These are phyloP conservation scores for Colletotrichum australisinense DNA, from an alignment of 2,329 filamentous ascomycete species.

Conservation along the genomic window DNA sequence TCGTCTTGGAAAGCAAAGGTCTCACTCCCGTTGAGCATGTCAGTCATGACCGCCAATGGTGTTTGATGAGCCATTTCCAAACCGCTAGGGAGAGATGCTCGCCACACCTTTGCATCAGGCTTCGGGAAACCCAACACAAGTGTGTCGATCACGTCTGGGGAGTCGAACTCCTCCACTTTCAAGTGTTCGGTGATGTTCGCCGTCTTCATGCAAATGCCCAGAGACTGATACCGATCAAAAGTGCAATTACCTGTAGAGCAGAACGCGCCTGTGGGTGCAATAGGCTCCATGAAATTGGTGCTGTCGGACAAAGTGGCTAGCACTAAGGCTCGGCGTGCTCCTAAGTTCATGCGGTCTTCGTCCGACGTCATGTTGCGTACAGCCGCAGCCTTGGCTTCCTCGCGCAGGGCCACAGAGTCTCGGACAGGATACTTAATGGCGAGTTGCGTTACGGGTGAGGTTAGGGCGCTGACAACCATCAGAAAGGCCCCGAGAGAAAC, in stretches of 20 bases:
- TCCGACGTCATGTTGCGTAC: neutral
- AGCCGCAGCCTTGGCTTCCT: neutral
- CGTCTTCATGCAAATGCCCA: conserved; percentile 11
- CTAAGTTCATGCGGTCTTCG: neutral
- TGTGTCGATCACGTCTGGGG: neutral
- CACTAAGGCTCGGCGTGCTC: neutral
- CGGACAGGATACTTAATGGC: conserved; percentile 25
- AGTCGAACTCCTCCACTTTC: neutral
- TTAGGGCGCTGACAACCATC: conserved; percentile 12
- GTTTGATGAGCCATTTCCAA: neutral
- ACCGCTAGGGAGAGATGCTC: conserved; percentile 12
- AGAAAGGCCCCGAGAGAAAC: conserved; percentile 15
- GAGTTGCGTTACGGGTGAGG: conserved; percentile 28
- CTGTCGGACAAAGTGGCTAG: neutral
- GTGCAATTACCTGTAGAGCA: conserved; percentile 21
- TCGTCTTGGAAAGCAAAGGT: neutral
- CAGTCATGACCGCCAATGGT: neutral
- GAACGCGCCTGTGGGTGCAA: neutral
- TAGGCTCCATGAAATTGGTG: neutral
- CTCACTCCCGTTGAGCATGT: conserved; percentile 2
- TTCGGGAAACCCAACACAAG: neutral
- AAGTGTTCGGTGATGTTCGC: conserved; percentile 5
- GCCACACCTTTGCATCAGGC: neutral
- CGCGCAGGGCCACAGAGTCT: neutral
- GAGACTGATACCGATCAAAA: conserved; percentile 8